Base-by-base conservation (phyloP, 225 moss, liverwort and hornwort species). In the Straminergon stramineum region DNA sequence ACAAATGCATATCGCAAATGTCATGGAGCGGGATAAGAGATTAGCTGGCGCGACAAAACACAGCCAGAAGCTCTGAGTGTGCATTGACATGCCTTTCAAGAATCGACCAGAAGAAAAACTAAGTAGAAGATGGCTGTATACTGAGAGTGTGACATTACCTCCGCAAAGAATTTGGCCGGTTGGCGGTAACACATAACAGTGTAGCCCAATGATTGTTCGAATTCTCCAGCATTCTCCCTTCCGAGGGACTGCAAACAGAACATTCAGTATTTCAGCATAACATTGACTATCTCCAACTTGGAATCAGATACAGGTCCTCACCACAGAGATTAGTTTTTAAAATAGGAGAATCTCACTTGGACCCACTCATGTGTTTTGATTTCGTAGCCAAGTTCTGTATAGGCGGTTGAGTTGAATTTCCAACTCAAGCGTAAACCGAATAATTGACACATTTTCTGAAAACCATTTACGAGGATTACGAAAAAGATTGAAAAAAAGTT, bases 131-230 rank as follows among this genome's bases (percentile, higher is more conserved):
- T 74, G 62, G 15, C 28, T 18, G 58, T 76, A 71, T 60, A 27
- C 70, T 45, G 41, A 55, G 52, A 60, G 56, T 74, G 20, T 60
- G 80, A 39, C 70, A 24, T 67, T 93, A 94, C 94, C 94, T 94
- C 93, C 12, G 94, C 94, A 67, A 90, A 93, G 41, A 94, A 94
- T 70, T 92, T 94, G 58, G 94, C 92, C 7, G 93, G 94, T 70
- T 93, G 94, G n/a, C 94, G 94, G 78, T 87, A 92, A 83, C 94
- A 94, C 85, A 84, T 90, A 64, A 93, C 80, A 67, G 91, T 87
- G 32, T 43, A 89, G 57, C 87, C 89, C 81, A 94, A 62, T 10
- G 91, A 92, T 86, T 89, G 89, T 85, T 87, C 87, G 67, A 94
- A 94, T 70, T 93, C 94, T 90, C 94, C 92, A 90, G 90, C 56